Base-by-base conservation (phyloP, 352 stramenopile genomes). In the Aphanomyces invadans region DNA sequence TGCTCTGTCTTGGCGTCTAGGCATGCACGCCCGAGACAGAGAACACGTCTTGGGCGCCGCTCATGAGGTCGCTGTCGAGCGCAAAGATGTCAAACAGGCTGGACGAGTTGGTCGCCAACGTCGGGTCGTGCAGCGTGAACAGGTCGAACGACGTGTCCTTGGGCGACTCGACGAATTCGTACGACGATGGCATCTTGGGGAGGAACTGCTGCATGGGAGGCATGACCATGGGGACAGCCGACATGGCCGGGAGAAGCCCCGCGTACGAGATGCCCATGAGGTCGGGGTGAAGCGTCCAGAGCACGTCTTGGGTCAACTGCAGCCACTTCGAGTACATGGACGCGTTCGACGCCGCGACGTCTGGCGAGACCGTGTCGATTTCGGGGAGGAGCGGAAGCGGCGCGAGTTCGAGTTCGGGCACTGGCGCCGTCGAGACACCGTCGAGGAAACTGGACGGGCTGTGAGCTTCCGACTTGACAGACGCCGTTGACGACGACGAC, bases 271-370 rank as follows among this genome's bases (percentile, higher is more conserved):
- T 57, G 49, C 49, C 49, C 49, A 57, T 57, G 5, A 57, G 19
- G 49, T 57, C 49, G 49, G 49, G 49, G 19, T 57, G 49, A 10
- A 57, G 25, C 49, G 49, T 39, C 49, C 49, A 57, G 25, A 57
- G 29, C 7, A 57, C 29, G 49, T 57, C 49, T 36, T 57, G 49
- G 5, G 49, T 57, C 49, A 57, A n/a, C 49, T 57, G 49, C 19
- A 57, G 49, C 49, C 49, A 57, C 49, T 57, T 57, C 21, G 4
- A 38, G 49, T 57, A 57, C 49, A 57, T 57, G 46, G 46, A 10
- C 9, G 38, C 38, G 44, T 52, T 52, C 19, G 29, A 33, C 19
- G 25, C 29, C 25, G n/a, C n/a, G n/a, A 28, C 4, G 9, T 21
- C 49, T 10, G 29, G 21, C 25, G 1, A n/a, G 25, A 28, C 19